Percentiles rank a stretch among this genome's conserved stretches.
Conservation (phyloP, 805 yeast genomes). For the Kodamaea kaohsiungensis region DNA sequence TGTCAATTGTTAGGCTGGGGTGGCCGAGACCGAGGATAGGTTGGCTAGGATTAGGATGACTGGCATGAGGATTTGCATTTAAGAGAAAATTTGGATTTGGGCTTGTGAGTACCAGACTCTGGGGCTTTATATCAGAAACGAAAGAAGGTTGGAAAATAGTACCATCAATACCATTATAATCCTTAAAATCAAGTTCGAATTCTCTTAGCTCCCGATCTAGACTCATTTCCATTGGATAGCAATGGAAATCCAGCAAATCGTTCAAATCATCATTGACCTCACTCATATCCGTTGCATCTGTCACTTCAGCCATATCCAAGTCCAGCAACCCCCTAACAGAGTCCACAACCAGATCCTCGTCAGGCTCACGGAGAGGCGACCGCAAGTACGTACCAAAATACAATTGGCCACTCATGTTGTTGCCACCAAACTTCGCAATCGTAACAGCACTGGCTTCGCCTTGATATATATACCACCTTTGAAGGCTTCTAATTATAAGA, state of each 20-base stretch:
- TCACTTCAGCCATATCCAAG: neutral
- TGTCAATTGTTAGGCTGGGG: neutral
- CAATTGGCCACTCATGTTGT: neutral
- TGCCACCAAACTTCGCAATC: neutral
- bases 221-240: neutral
- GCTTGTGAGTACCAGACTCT: too few species aligned
- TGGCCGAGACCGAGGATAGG: too few species aligned
- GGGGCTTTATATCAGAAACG: too few species aligned
- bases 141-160: too few species aligned
- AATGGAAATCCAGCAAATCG: neutral
- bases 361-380: constrained; percentile 1
- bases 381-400: constrained; percentile 2
- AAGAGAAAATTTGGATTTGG: too few species aligned
- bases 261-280: constrained; percentile 1
- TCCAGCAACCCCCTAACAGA: neutral
- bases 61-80: too few species aligned
- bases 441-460: neutral
- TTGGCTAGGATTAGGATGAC: too few species aligned
- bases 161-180: neutral
- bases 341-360: constrained; percentile 1
- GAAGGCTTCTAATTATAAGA: neutral
- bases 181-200: neutral
- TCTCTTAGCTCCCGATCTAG: neutral
- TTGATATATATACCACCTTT: neutral
- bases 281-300: neutral